Evolutionary conservation across 805 yeast species (phyloP).

Genomic region (Yarrowia sp.): DNA sequence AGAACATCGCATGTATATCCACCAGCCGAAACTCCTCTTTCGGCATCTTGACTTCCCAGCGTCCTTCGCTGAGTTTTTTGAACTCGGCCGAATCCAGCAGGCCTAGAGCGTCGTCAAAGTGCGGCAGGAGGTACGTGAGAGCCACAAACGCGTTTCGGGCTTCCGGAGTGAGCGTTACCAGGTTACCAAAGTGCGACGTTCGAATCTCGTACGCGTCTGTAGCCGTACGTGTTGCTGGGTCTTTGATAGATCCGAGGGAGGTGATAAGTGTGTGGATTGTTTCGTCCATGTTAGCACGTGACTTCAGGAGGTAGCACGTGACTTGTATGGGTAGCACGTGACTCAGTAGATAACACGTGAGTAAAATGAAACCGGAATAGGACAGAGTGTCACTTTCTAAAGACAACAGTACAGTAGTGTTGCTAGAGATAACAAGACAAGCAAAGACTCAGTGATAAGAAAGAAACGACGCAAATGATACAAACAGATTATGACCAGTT

Average conservation of each 20-base stretch:
- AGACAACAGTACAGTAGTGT: too few species aligned
- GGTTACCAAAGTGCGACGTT: constrained; percentile 13
- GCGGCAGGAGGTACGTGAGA: not conserved
- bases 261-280: not conserved
- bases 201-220: constrained; percentile 5
- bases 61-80: not conserved
- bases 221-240: not conserved
- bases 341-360: too few species aligned
- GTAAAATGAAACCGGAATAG: too few species aligned
- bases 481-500: too few species aligned
- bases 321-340: too few species aligned
- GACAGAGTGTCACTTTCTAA: too few species aligned
- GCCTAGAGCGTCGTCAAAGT: constrained; percentile 8
- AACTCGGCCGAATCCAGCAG: constrained; percentile 1
- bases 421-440: too few species aligned
- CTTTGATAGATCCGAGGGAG: constrained; percentile 1
- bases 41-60: not conserved
- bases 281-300: not conserved
- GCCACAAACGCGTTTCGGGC: constrained; percentile 10
- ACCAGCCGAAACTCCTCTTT: not conserved
- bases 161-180: not conserved
- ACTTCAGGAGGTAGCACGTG: too few species aligned
- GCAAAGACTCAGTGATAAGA: too few species aligned
- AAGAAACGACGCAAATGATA: too few species aligned
- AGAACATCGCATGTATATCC: constrained; percentile 9